Percentiles rank a stretch among this genome's conserved stretches.
These are phyloP conservation scores for Yamadazyma trypodendri DNA, from an alignment of 1,139 yeast genomes.

Conservation along the genomic window DNA sequence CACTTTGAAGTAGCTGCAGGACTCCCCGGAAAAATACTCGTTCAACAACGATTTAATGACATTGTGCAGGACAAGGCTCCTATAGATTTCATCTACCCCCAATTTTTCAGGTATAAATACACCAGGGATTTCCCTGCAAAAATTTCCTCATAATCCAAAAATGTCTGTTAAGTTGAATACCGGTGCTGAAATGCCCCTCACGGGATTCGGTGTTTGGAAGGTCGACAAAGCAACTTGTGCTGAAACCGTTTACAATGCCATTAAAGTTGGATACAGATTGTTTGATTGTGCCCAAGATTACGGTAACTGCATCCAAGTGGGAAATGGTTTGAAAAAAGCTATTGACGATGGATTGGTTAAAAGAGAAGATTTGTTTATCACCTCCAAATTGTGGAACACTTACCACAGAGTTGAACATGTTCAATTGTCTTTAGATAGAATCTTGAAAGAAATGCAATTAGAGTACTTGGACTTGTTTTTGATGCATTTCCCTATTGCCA, in stretches of 20 bases:
- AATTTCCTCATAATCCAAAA: slow-evolving; percentile 1
- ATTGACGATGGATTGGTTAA: slow-evolving; percentile 64
- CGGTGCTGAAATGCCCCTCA: slow-evolving; percentile 60
- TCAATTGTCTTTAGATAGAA: slow-evolving; percentile 57
- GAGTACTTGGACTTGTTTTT: slow-evolving; percentile 74
- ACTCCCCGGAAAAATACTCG: slow-evolving; percentile 12
- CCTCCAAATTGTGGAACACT: slow-evolving; percentile 80
- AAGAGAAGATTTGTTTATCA: slow-evolving; percentile 71
- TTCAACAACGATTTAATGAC: neutral
- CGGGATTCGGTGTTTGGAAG: slow-evolving; percentile 72
- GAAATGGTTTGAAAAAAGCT: slow-evolving; percentile 65
- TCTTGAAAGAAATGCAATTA: slow-evolving; percentile 60
- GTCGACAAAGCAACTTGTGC: slow-evolving; percentile 57
- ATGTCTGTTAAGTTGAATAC: slow-evolving; percentile 51
- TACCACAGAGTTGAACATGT: slow-evolving; percentile 68
- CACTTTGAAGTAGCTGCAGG: too few species aligned
- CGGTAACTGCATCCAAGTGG: slow-evolving; percentile 75
- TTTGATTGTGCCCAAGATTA: slow-evolving; percentile 80
- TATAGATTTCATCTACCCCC: too few species aligned
- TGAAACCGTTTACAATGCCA: slow-evolving; percentile 62
- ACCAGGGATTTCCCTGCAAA: slow-evolving; percentile 1
- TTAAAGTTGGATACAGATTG: slow-evolving; percentile 69
- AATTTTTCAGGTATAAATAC: slow-evolving; percentile 6
- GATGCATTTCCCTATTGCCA: slow-evolving; percentile 80
- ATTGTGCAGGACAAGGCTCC: slow-evolving; percentile 2